Evolutionary conservation across 2,329 filamentous ascomycete genomes (phyloP), one percentile per base, ranked within the genome.

Genomic region (Stachybotrys elegans): DNA sequence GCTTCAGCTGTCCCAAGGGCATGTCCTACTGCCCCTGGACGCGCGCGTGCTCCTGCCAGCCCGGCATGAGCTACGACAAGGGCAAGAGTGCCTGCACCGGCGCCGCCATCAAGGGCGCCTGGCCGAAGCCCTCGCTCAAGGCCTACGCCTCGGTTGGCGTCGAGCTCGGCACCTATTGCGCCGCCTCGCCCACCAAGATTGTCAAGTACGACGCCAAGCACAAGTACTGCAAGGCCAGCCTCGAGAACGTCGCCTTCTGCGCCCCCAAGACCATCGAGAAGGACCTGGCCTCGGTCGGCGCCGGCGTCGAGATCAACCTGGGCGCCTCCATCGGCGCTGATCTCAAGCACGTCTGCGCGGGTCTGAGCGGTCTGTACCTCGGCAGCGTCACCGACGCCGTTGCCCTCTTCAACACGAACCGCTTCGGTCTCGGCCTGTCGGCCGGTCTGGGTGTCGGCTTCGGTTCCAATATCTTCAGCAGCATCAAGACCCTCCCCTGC

Each of bases 1-100:
- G 43, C 49, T 66, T 63, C 57, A 44, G 45, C 31, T 67, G 64
- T 56, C 63, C 63, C 27, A 45, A 43, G 12, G 47, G 48, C 51
- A 66, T 67, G 64, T 48, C 41, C 51, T 67, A 67, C 59, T 61
- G 58, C 55, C 56, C 59, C 46, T 67, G 64, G 64, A 59, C 57
- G 46, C 60, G 59, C 52, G 44, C 70, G 23, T 75, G 73, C 57
- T 56, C 71, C 14, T 72, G 72, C 46, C 48, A 63, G 13, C 62
- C 68, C 13, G 71, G 69, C 45, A 61, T 67, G 56, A 56, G 60
- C 43, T 65, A 63, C 48, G 66, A 73, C 35, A 45, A 53, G 36
- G 42, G 48, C 41, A 52, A 48, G 43, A 21, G 31, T 27, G 58
- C 25, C 35, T 67, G 64, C 47, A 34, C 47, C 20, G 64, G 64